Evolutionary conservation across 2,329 filamentous ascomycete species (phyloP), one percentile per base, ranked within the genome.

Genomic region (Aspergillus eucalypticola): DNA sequence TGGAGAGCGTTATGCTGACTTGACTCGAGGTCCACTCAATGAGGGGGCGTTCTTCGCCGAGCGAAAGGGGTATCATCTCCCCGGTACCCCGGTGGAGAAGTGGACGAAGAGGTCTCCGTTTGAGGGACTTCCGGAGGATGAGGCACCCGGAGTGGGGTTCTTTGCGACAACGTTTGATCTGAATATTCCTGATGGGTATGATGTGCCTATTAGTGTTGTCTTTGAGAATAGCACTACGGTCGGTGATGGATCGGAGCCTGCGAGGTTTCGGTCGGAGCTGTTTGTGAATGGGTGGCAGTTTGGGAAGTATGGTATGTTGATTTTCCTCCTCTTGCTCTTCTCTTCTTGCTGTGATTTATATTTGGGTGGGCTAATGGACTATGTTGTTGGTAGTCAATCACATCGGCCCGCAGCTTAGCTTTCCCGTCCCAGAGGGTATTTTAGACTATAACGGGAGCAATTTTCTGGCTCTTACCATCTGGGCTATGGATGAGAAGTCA

Each of bases 281-380:
- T 84, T 75, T 54, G 74, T 84, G 39, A 84, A 84, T 51, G 81
- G 82, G 3, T 84, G 79, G 67, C 81, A 84, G 63, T 84, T 80
- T 58, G 82, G 82, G 3, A 84, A 84, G 66, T 84, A 80, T 55
- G 62, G 69, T 72, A 61, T 25, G 59, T 21, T 21, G 19, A 3
- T 21, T 21, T 21, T 2, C 19, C 19, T 21, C 19, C 19, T 21
- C 1, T 21, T 21, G 19, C 19, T 21, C 8, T 29, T 29, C 25
- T 29, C 27, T 29, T 11, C 10, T 29, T 2, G 10, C 10, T 29
- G 10, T 29, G 27, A 29, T 10, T 29, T 10, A 10, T 11, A 29
- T 29, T 29, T 29, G 27, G 3, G 10, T 29, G 8, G 0, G 27
- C 27, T 29, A 29, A 29, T 11, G 27, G 1, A 0, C 11, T 11